Evolutionary conservation across 495 filamentous ascomycete species (phyloP), one percentile per base, ranked within the genome.

Genomic region (Podospora tetraspora): DNA sequence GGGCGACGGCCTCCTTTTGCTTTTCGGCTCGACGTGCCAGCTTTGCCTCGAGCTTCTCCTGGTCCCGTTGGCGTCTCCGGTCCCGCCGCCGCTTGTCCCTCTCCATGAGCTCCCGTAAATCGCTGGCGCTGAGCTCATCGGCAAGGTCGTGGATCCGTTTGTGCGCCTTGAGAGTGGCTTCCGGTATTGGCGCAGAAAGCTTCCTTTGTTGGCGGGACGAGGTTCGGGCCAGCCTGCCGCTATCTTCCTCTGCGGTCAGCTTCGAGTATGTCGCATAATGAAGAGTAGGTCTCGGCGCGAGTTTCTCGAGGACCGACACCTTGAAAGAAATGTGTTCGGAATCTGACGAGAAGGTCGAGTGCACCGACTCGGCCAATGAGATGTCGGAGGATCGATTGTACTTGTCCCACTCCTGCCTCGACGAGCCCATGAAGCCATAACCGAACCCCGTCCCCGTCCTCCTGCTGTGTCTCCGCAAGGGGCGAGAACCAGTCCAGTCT

Each of bases 81-180:
- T 96, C 91, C 68, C 84, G 85, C 32, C 93, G 84, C 68, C 92
- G 86, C 68, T 90, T 83, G 75, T 97, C 93, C 65, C 93, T 81
- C 67, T 97, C 93, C 84, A 97, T 86, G 37, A 96, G 76, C 72
- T 96, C 91, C 22, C 93, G 84, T 62, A 97, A 73, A 72, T 89
- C 91, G 43, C 90, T 85, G 1, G 93, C 90, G 77, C 89, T 90
- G 57, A 97, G 80, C 56, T 91, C 88, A 76, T 97, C 90, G 24
- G 92, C 93, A 52, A 95, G 80, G 60, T 90, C 88, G 70, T 94
- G 90, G 13, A 97, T 86, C 43, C 90, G 86, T 72, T 88, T 90
- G 65, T 84, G 88, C 3, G 90, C 88, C 68, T 84, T 89, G 16
- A 87, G 76, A 4, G 86, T 86, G 21, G 91, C 89, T 65, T 92